Base-by-base conservation (phyloP, 169 alveolate genomes). In the Plasmodium berghei region DNA sequence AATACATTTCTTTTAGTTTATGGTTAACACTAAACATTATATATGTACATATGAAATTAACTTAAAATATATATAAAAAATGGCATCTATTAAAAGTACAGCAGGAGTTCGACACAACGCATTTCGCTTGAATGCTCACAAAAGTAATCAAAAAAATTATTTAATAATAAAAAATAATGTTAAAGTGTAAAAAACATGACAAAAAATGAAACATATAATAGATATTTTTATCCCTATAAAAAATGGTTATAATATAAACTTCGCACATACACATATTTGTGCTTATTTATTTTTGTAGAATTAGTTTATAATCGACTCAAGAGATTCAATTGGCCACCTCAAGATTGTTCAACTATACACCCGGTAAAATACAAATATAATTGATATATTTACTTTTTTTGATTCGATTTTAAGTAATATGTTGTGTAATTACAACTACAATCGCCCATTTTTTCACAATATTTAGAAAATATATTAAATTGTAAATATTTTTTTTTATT, bases 271-370 rank as follows among this genome's bases (percentile, higher is more conserved):
- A 22, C 54, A 71, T 71, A 42, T 71, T 18, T 20, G 49, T 40
- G 24, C 20, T 12, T 59, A 3, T 42, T n/a, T 58, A 28, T 56
- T 59, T 73, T 73, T 55, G 64, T 20, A 80, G 90, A 67, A 61
- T 28, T 80, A 34, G 61, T 80, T 55, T 80, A 80, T 49, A 80
- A 80, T 48, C 90, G 90, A 14, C 54, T 80, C 66, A 64, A 73
- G 56, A 66, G 90, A 67, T 80, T 80, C 72, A 80, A 80, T 45
- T 80, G 90, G 90, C 90, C 90, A 46, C 90, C 90, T 55, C 56
- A 66, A 61, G 90, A 67, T 26, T 66, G 85, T 61, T 80, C 90
- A 42, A 61, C 90, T 16, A 80, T 80, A 80, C 90, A 80, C 24
- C 90, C 90, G 26, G 90, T 80, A 80, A 48, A 52, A 67, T 16